Conservation (phyloP, 805 yeast species). For the Starmera pachycereana region DNA sequence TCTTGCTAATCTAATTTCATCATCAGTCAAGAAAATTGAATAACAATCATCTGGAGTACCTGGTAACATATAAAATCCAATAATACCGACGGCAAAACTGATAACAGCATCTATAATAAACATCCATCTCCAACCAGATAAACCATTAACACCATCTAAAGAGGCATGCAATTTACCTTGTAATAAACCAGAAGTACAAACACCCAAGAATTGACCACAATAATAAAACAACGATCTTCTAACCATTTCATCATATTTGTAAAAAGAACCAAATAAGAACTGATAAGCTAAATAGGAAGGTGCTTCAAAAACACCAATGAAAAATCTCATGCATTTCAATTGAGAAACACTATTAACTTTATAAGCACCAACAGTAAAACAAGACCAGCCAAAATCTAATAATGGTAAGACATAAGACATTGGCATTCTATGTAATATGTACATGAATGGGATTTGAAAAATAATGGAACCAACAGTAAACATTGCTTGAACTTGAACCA, state of each 20-base stretch:
- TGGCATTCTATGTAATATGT: conserved; percentile 45
- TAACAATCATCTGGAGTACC: conserved; percentile 55
- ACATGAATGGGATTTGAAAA: conserved; percentile 59
- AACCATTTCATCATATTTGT: conserved; percentile 43
- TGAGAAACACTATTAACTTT: background rate
- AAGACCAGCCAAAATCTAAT: conserved; percentile 34
- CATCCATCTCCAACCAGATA: conserved; percentile 60
- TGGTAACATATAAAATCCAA: conserved; percentile 47
- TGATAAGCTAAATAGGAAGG: conserved; percentile 57
- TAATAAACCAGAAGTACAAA: conserved; percentile 45
- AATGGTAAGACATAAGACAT: conserved; percentile 34
- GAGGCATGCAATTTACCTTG: conserved; percentile 39
- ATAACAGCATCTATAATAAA: conserved; percentile 52
- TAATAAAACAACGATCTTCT: conserved; percentile 56
- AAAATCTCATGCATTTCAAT: conserved; percentile 29
- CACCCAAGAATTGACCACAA: conserved; percentile 53
- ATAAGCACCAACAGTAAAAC: background rate
- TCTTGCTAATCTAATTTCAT: conserved; percentile 44
- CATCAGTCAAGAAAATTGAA: conserved; percentile 41
- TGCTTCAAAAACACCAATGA: conserved; percentile 59
- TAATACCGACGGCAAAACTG: conserved; percentile 44
- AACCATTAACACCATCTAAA: conserved; percentile 34
- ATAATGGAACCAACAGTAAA: conserved; percentile 53
- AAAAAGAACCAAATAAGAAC: conserved; percentile 49
- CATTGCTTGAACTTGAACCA: conserved; percentile 48